Percentiles rank a stretch among this genome's conserved stretches.
phyloP scores from a whole-genome alignment of 2,329 filamentous ascomycete species.

The Calonectria leucothoes region DNA sequence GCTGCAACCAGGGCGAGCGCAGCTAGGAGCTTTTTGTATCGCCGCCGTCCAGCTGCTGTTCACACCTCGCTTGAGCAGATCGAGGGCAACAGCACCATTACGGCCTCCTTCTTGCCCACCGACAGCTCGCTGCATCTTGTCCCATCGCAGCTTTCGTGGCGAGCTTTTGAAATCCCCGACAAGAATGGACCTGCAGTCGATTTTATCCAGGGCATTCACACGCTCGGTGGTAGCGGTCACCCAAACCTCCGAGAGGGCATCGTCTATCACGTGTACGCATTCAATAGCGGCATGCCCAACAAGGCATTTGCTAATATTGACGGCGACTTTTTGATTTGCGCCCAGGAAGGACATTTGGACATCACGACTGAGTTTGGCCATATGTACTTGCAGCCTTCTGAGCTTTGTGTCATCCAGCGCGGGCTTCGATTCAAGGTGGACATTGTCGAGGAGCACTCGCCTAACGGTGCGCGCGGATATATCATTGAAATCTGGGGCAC shows the following conservation, averaged over 20 bases:
- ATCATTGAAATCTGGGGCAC: slow-evolving; percentile 74
- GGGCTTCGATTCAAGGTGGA: slow-evolving; percentile 61
- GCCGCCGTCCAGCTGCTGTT: slow-evolving; percentile 43
- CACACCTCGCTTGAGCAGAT: slow-evolving; percentile 39
- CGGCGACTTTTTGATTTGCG: slow-evolving; percentile 74
- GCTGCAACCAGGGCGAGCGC: slow-evolving; percentile 41
- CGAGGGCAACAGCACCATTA: slow-evolving; percentile 37
- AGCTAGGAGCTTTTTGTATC: slow-evolving; percentile 47
- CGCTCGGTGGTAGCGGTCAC: slow-evolving; percentile 61
- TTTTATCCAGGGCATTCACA: slow-evolving; percentile 54
- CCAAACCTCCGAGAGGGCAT: slow-evolving; percentile 60
- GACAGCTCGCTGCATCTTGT: slow-evolving; percentile 36
- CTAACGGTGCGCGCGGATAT: slow-evolving; percentile 72
- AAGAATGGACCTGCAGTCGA: too few species aligned
- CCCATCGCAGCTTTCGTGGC: slow-evolving; percentile 38
- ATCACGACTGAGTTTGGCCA: slow-evolving; percentile 76
- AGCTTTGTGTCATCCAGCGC: slow-evolving; percentile 73
- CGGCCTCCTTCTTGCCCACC: slow-evolving; percentile 37
- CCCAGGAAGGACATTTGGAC: slow-evolving; percentile 72
- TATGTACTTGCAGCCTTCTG: slow-evolving; percentile 72
- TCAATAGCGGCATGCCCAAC: slow-evolving; percentile 58
- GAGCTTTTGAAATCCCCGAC: slow-evolving; percentile 55
- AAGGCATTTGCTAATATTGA: slow-evolving; percentile 68
- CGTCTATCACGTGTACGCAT: slow-evolving; percentile 60
- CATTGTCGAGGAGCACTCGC: slow-evolving; percentile 63